Evolutionary conservation across 805 yeast species (phyloP), one percentile per base, ranked within the genome.

Genomic region (Candida succiphila): DNA sequence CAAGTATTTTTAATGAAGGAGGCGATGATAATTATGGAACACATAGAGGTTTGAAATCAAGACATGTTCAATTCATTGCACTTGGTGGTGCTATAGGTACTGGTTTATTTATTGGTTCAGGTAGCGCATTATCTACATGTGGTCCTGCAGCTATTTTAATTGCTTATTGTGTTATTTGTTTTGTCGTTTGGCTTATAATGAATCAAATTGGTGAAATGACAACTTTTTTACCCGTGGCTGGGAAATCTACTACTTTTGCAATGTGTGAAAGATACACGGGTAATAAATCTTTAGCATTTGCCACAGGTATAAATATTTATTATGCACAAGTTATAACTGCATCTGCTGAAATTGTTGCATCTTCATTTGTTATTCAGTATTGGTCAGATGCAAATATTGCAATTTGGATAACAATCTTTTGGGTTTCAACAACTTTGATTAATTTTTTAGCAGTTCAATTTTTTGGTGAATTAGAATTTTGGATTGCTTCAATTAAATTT

Each of bases 71-170:
- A 52, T 71, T 77, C 77, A 72, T 77, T 39, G 78, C 85, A 25
- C 66, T 78, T 35, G 86, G 83, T 40, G 83, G 84, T 45, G 68
- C 78, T 39, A 75, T 78, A 41, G 85, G 87, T 53, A 75, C 84
- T n/a, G 75, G 74, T 30, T 53, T 69, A 34, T 65, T 69, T 36
- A 59, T 69, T 24, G 73, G 75, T 37, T 56, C 67, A 24, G 75
- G 75, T 31, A 58, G 60, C 23, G 63, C 62, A 2, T 48, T 64
- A 35, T 38, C 54, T 10, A 42, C 45, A 7, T 34, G 46, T 23
- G 61, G 61, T 15, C 61, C 61, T 2, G 60, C 56, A 1, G 72
- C 72, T 20, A 43, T 75, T 25, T 63, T 83, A 25, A 59, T 74
- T 17, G 75, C 86, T 10, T 83, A 80, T 49, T 41, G 74, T 18